Evolutionary conservation across 805 yeast species (phyloP).

Genomic region (Monosporozyma servazzii): DNA sequence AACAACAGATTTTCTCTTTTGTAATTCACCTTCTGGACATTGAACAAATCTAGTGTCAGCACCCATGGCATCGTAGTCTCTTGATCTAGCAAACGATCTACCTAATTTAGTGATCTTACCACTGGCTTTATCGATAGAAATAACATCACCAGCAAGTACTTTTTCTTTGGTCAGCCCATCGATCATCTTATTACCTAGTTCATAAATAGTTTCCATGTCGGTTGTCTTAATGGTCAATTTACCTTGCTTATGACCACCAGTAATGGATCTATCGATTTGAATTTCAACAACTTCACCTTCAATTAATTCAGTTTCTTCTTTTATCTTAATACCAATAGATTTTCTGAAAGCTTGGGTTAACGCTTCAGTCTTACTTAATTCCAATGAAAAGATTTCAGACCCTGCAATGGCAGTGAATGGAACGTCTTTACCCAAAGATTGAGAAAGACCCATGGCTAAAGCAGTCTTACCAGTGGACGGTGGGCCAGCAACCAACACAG

Average conservation of each 20-base stretch:
- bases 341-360: slow-evolving; percentile 93
- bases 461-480: slow-evolving; percentile 99
- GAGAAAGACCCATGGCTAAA: slow-evolving; percentile 86
- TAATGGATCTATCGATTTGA: slow-evolving; percentile 83
- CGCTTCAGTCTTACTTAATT: slow-evolving; percentile 90
- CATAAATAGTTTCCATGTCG: slow-evolving; percentile 97
- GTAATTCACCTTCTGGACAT: slow-evolving; percentile 98
- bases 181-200: slow-evolving; percentile 87
- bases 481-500: slow-evolving; percentile 92
- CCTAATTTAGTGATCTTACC: slow-evolving; percentile 94
- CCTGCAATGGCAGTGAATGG: slow-evolving; percentile 96
- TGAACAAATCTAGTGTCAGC: slow-evolving; percentile 97
- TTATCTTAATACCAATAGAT: slow-evolving; percentile 89
- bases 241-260: slow-evolving; percentile 98
- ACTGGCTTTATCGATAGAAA: slow-evolving; percentile 87
- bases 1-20: slow-evolving; percentile 87
- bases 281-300: slow-evolving; percentile 99
- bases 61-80: slow-evolving; percentile 98
- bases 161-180: slow-evolving; percentile 91
- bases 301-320: slow-evolving; percentile 93
- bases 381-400: slow-evolving; percentile 85
- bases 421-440: slow-evolving; percentile 57
- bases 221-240: slow-evolving; percentile 94
- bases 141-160: slow-evolving; percentile 93
- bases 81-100: slow-evolving; percentile 87